phyloP scores from a whole-genome alignment of 2,329 filamentous ascomycete species.

The Ascochyta rabiei region DNA sequence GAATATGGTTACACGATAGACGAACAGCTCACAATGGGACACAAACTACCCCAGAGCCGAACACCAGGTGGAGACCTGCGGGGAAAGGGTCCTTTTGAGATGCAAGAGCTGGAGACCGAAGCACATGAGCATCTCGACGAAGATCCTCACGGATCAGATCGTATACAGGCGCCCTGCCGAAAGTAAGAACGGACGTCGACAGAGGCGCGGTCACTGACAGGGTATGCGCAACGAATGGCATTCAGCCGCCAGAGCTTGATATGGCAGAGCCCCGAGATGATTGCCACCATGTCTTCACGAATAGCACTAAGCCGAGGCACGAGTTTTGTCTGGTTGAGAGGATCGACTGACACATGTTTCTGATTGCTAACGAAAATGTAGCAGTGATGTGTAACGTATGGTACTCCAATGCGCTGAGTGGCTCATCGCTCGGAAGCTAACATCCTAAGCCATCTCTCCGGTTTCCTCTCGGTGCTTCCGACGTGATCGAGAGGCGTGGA shows the following conservation, averaged over 20 bases:
- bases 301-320: constrained; percentile 29
- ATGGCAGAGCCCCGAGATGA: constrained; percentile 40
- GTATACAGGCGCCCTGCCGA: constrained; percentile 26
- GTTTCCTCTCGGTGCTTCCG: constrained; percentile 15
- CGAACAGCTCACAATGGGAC: constrained; percentile 9
- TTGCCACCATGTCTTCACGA: constrained; percentile 29
- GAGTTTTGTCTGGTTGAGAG: constrained; percentile 7
- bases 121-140: constrained; percentile 36
- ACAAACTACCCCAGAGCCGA: constrained; percentile 14
- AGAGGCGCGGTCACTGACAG: constrained; percentile 37
- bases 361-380: constrained; percentile 6
- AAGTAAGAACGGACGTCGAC: constrained; percentile 23
- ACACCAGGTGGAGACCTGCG: constrained; percentile 27
- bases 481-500: constrained; percentile 11
- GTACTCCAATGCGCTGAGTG: constrained; percentile 20
- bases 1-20: background rate
- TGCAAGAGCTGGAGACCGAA: constrained; percentile 19
- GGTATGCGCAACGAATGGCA: constrained; percentile 25
- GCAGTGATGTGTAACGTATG: constrained; percentile 11
- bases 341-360: constrained; percentile 29
- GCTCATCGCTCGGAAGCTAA: constrained; percentile 15
- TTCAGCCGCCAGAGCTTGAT: constrained; percentile 28
- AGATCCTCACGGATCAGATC: constrained; percentile 23
- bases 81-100: constrained; percentile 35
- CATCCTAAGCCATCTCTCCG: constrained; percentile 3